Base-by-base conservation (phyloP, 2,329 filamentous ascomycete genomes). In the Elsinoe australis region DNA sequence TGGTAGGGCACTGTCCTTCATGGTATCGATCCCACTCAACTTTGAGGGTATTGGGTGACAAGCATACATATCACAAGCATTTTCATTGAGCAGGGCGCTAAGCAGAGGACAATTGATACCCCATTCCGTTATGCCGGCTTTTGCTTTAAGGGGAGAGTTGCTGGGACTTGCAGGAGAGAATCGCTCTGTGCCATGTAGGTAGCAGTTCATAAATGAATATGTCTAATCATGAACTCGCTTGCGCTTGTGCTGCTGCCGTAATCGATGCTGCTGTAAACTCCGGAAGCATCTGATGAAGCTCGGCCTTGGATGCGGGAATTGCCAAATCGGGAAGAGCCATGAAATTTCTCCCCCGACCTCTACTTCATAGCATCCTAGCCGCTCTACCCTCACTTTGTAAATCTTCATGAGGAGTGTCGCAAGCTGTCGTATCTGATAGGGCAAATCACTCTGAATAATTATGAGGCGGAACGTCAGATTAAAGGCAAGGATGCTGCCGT, bases 331-430 rank as follows among this genome's bases (percentile, higher is more conserved):
- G 39, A 44, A 29, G 3, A 12, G 36, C 28, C 17, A 32, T 32
- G 28, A 44, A 44, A 44, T 44, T 44, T 44, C 24, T 44, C 39
- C 39, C 39, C 39, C 39, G 26, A 44, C 17, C 39, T 44, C 6
- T 29, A 29, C 12, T 6, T 21, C 24, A 12, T 5, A 44, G 26
- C 26, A 31, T 21, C 9, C 9, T 17, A n/a, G 9, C 26, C n/a
- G 12, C 10, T 41, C 10, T 28, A n/a, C n/a, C n/a, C n/a, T n/a
- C n/a, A n/a, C n/a, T n/a, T n/a, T n/a, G n/a, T n/a, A n/a, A n/a
- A n/a, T n/a, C n/a, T n/a, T n/a, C n/a, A n/a, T n/a, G n/a, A n/a
- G n/a, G n/a, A n/a, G n/a, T n/a, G n/a, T n/a, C n/a, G n/a, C n/a
- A n/a, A n/a, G n/a, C n/a, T n/a, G n/a, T n/a, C n/a, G n/a, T n/a